Evolutionary conservation across 2,329 filamentous ascomycete genomes (phyloP), one percentile per base, ranked within the genome.

Genomic region (Hymenoscyphus occultus): DNA sequence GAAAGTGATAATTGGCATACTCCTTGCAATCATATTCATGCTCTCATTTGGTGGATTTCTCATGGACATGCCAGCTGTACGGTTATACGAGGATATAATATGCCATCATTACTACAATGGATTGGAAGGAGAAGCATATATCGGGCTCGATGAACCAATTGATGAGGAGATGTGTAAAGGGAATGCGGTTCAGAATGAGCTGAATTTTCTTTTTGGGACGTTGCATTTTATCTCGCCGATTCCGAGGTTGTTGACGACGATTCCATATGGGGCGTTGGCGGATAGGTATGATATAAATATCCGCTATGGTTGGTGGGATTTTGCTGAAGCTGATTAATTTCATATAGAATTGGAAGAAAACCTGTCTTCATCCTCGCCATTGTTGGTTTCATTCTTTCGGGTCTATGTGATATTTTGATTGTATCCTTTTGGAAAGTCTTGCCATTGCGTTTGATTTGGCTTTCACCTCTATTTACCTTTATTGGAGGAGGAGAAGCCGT

Each of bases 71-170:
- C 75, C 78, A 16, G 67, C 69, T 51, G 73, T 76, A 6, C 73
- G 78, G 56, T 71, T 78, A 35, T 75, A 74, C 51, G 78, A 80
- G 65, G 76, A 79, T 68, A 76, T 79, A 40, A 67, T 79, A 22
- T 80, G 78, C 67, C 77, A 75, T 62, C 75, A 77, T 61, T 79
- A 78, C 63, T 75, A 73, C 60, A 68, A 73, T n/a, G 56, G 67
- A 16, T 45, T 71, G 19, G 56, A 69, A 28, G 70, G 71, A 12
- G 64, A 59, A 4, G 70, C 62, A 14, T 68, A 69, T 56, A 71
- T 74, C 54, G 67, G 68, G 3, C 63, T 71, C 12, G 62, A 66
- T 10, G 67, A 63, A 32, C 57, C 61, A 1, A 78, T 80, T 45
- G 74, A 77, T 35, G 78, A 80, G 68, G 67, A 54, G 9, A 58